A percentile compares a stretch with the other conserved stretches of the same genome.
Evolutionary conservation across 257 asterid species (phyloP).

Genomic region (Plantago major): DNA sequence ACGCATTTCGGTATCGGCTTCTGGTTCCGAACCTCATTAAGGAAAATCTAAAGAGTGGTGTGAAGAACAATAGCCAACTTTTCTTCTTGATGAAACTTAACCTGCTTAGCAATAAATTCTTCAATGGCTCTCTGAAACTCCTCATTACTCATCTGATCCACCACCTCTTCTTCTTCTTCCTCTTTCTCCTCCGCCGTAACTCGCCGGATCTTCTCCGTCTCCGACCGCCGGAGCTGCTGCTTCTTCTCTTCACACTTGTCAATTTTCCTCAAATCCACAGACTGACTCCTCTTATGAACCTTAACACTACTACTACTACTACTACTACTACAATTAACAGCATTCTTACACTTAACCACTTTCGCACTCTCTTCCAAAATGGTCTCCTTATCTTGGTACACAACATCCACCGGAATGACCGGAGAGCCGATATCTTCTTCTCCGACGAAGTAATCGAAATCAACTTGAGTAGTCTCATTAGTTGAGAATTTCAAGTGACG

Average conservation of each 20-base stretch:
- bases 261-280: constrained; percentile 17
- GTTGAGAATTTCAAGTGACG: constrained; percentile 18
- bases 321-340: background rate
- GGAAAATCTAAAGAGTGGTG: constrained; percentile 8
- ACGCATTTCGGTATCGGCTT: too few species aligned
- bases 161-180: constrained; percentile 15
- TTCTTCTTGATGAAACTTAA: constrained; percentile 65
- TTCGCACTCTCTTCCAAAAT: constrained; percentile 30
- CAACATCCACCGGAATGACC: constrained; percentile 10
- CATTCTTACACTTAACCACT: background rate
- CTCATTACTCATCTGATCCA: constrained; percentile 62
- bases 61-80: constrained; percentile 53
- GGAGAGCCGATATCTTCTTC: background rate
- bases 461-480: constrained; percentile 4
- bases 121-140: constrained; percentile 72
- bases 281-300: constrained; percentile 24
- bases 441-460: background rate
- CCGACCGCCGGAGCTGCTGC: constrained; percentile 53
- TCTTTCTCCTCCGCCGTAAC: constrained; percentile 28
- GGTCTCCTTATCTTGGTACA: constrained; percentile 35
- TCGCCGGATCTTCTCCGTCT: constrained; percentile 33
- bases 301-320: background rate
- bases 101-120: constrained; percentile 69
- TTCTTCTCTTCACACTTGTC: background rate
- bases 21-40: too few species aligned